Evolutionary conservation across 495 filamentous ascomycete species (phyloP), one percentile per base, ranked within the genome.

Genomic region (Aspergillus baeticus): DNA sequence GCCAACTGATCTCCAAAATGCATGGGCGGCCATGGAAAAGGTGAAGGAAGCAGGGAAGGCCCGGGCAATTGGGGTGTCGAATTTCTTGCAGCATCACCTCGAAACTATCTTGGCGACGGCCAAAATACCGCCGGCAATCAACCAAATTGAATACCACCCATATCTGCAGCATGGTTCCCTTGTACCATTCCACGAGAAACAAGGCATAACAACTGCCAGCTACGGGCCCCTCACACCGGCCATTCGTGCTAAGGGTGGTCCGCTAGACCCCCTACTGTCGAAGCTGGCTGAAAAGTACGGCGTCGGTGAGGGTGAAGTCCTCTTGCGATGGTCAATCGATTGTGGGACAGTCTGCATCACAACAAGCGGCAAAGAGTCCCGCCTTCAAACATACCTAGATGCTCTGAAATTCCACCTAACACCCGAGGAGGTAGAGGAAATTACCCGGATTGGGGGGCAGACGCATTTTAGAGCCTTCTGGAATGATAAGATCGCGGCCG

Each of bases 101-200:
- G 82, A 91, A 62, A 77, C 79, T 2, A 81, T 87, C 35, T 69
- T 95, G 11, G 69, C 83, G 52, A 89, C 84, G 0, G 86, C 88
- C 17, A 84, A 75, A 37, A 65, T 82, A 18, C 66, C 75, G 11
- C 92, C 92, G 0, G 83, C 77, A 2, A 79, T 91, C 62, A 96
- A 96, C 70, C 91, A 96, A 76, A 89, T 96, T 57, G 91, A 96
- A 70, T 93, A 82, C 63, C 89, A 96, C 63, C 87, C 90, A 0
- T 96, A 96, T 68, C 78, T 96, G 34, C 92, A 96, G 69, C 91
- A 87, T 67, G 74, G 73, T 3, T 69, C 72, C n/a, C 77, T 96
- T 14, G 36, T 95, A 5, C 68, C 73, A 5, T 90, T 81, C 69
- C 84, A 87, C 54, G 78, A 82, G 61, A 70, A 82, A 64, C 77